These are phyloP conservation scores for Perilla frutescens DNA, from an alignment of 257 asterid genomes.

Conservation along the genomic window DNA sequence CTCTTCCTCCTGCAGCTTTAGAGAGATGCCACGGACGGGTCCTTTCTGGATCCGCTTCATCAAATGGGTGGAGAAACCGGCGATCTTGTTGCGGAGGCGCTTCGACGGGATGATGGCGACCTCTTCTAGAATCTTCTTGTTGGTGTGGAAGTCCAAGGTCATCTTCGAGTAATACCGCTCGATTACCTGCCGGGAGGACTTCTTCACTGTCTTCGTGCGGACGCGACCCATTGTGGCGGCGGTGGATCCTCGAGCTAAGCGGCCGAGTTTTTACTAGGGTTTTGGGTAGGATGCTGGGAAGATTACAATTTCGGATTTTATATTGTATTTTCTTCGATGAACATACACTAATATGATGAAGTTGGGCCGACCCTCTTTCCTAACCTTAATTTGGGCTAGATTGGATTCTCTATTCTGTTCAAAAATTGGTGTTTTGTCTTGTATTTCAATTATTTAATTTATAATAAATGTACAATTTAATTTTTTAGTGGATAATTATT, in stretches of 20 bases:
- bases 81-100: conserved; percentile 81
- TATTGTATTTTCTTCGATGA: background rate
- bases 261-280: conserved; percentile 35
- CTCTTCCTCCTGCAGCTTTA: conserved; percentile 81
- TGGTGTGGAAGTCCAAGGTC: conserved; percentile 73
- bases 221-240: conserved; percentile 68
- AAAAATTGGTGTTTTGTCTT: no score
- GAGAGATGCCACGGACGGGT: conserved; percentile 70
- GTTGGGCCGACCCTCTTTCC: background rate
- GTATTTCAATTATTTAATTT: no score
- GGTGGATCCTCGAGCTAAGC: conserved; percentile 26
- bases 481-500: no score
- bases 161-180: conserved; percentile 69
- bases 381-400: no score
- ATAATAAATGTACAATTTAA: no score
- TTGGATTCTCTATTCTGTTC: no score
- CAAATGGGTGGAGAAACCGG: conserved; percentile 72
- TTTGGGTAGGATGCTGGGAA: background rate
- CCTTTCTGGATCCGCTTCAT: conserved; percentile 82
- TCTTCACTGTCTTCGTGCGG: conserved; percentile 80
- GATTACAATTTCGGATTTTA: background rate
- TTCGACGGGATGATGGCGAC: conserved; percentile 75
- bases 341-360: no score
- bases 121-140: conserved; percentile 70
- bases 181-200: conserved; percentile 69